Percentiles rank a stretch among this genome's conserved stretches.
Evolutionary conservation across 768 basidiomycete genomes (phyloP).

Genomic region (Lentinula edodes): DNA sequence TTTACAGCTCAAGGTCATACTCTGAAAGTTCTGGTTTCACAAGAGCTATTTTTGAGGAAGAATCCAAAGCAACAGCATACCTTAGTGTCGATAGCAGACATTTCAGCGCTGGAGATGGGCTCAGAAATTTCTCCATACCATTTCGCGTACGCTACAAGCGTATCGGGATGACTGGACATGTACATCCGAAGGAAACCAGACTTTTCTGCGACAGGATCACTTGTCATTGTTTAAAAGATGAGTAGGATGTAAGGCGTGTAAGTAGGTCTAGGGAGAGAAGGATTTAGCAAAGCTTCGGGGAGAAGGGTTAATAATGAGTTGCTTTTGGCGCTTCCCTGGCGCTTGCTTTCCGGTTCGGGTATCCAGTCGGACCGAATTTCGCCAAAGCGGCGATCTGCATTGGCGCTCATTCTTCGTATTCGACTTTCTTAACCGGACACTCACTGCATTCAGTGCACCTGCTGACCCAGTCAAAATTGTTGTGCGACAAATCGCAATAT

Average conservation of each 20-base stretch:
- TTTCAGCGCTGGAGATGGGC: slow-evolving; percentile 55
- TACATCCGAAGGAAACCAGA: slow-evolving; percentile 77
- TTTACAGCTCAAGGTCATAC: slow-evolving; percentile 65
- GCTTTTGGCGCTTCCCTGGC: too few species aligned
- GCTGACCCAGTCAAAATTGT: neutral
- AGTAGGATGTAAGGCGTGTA: too few species aligned
- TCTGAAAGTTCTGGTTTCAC: slow-evolving; percentile 21
- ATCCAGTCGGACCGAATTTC: neutral
- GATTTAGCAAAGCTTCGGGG: too few species aligned
- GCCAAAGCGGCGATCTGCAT: too few species aligned
- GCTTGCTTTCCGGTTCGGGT: neutral
- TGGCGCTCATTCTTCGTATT: too few species aligned
- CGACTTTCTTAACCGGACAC: too few species aligned
- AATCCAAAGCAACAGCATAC: slow-evolving; percentile 26
- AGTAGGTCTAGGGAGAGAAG: too few species aligned
- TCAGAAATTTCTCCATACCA: slow-evolving; percentile 63
- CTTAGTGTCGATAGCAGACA: slow-evolving; percentile 65
- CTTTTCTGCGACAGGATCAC: slow-evolving; percentile 69
- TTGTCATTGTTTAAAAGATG: slow-evolving; percentile 31
- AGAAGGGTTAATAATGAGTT: too few species aligned
- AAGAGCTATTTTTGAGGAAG: neutral
- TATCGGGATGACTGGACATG: slow-evolving; percentile 82
- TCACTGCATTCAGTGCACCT: neutral
- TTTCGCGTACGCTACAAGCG: slow-evolving; percentile 78
- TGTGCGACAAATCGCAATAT: too few species aligned